Evolutionary conservation across 1,139 yeast genomes (phyloP), one percentile per base, ranked within the genome.

Genomic region (Williopsis jadinii): DNA sequence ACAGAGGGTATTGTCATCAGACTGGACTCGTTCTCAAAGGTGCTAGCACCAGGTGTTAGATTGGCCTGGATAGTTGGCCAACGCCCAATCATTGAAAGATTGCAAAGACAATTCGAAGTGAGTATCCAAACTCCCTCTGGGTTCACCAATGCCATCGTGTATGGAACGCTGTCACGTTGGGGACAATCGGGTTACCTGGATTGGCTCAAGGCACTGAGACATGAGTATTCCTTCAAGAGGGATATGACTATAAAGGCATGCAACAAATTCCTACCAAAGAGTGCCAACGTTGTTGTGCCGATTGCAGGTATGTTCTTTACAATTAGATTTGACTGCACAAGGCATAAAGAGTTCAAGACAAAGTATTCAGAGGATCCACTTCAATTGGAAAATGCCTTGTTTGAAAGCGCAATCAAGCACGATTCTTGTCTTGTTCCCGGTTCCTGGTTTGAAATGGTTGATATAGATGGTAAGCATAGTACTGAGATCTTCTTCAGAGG

Each of bases 251-350:
- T 84, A 47, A 86, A 82, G 55, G 72, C 88, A 8, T 67, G 87
- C 48, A 67, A 63, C 48, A 70, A 73, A 48, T 64, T 67, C 60
- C 69, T 84, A 64, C 92, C 94, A 33, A 75, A 75, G 36, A 67
- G 77, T 30, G 69, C 72, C 34, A 65, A 71, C 34, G 77, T 67
- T 63, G 69, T 68, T 38, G 83, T 92, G 14, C 96, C 96, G 37
- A 80, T 77, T 28, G 96, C 96, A 2, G 96, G 97, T 56, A 88
- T 88, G 96, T 88, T 88, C 64, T 86, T 87, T 71, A 85, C 92
- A 56, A 71, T 85, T 51, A 65, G 70, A 48, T 60, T 86, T 41
- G 95, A 87, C 60, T 86, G 87, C 28, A 59, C 85, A 34, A 82
- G 81, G 64, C 95, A 84, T 65, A 94, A 95, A 40, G 72, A 77